Base-by-base conservation (phyloP, 2,329 filamentous ascomycete species). In the Calycina herbarum region DNA sequence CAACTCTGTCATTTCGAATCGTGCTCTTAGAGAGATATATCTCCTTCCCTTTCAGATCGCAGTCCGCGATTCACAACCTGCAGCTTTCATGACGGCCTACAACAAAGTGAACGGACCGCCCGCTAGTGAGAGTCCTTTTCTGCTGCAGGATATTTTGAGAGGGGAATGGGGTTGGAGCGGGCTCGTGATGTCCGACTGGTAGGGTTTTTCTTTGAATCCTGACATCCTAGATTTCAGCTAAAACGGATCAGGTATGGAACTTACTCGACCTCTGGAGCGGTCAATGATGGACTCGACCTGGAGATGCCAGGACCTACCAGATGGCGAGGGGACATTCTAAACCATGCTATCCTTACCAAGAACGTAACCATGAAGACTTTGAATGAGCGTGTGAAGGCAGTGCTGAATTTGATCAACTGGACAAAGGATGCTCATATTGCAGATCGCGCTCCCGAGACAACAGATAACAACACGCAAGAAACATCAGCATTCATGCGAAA, bases 271-370 rank as follows among this genome's bases (percentile, higher is more conserved):
- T 79, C 79, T 0, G 79, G 82, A 35, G 78, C 83, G 11, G 77
- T 79, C 45, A 77, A 81, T 33, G 82, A 83, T 33, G 82, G 84
- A 2, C 75, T 85, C 27, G 82, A 86, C 71, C 78, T 86, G 35
- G 85, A 86, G 76, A 86, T 87, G 84, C 85, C 85, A 1, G 85
- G 84, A 0, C 83, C 84, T 2, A 62, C 62, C 5, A 57, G 58
- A 40, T 69, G 65, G 67, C 62, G 67, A 7, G 68, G 64, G 8
- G 31, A 57, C 15, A 17, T 63, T 33, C 40, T 68, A 7, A 62
- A 38, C 13, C 62, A 68, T 35, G 64, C 68, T 20, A 57, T 69
- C 3, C 29, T 62, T 7, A 64, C 67, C 6, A 65, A 66, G 38
- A 70, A 66, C 42, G 38, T 70, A 6, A 64, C 58, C 35, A 38